Conservation (phyloP, 2,329 filamentous ascomycete species). For the Aspergillus versicolor region DNA sequence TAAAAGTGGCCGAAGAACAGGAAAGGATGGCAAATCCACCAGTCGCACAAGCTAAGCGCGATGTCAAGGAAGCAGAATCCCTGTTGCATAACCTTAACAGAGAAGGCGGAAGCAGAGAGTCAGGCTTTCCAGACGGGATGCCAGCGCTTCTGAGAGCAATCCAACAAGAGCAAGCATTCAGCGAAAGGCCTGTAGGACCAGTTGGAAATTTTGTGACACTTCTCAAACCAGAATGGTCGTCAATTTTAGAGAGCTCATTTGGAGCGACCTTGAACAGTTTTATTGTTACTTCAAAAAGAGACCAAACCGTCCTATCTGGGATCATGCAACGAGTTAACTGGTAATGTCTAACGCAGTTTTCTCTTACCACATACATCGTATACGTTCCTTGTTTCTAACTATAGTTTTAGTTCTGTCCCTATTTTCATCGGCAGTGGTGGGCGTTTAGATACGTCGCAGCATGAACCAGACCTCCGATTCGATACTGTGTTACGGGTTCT, state of each 20-base stretch:
- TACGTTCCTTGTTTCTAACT: slow-evolving; percentile 15
- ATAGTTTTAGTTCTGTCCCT: slow-evolving; percentile 47
- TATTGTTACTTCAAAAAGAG: slow-evolving; percentile 73
- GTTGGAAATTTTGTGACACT: slow-evolving; percentile 76
- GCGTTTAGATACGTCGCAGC: slow-evolving; percentile 57
- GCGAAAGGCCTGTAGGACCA: slow-evolving; percentile 74
- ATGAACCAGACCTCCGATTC: slow-evolving; percentile 71
- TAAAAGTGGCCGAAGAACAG: slow-evolving; percentile 36
- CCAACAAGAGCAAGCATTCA: slow-evolving; percentile 66
- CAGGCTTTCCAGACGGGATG: slow-evolving; percentile 65
- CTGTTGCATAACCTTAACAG: slow-evolving; percentile 54
- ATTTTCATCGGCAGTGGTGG: slow-evolving; percentile 64
- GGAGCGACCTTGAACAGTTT: slow-evolving; percentile 73
- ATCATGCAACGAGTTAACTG: slow-evolving; percentile 64
- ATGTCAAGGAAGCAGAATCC: slow-evolving; percentile 55
- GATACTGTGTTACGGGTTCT: slow-evolving; percentile 79
- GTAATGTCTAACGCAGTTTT: slow-evolving; percentile 28
- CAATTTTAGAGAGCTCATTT: slow-evolving; percentile 74
- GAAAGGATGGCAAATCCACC: slow-evolving; percentile 23
- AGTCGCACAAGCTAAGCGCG: slow-evolving; percentile 49
- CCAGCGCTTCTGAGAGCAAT: slow-evolving; percentile 67
- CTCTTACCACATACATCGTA: background rate
- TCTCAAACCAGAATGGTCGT: slow-evolving; percentile 76
- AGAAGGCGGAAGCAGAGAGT: slow-evolving; percentile 60
- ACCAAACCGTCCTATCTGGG: slow-evolving; percentile 66